phyloP scores from a whole-genome alignment of 2,329 filamentous ascomycete species.

The Akanthomyces dipterigenus region DNA sequence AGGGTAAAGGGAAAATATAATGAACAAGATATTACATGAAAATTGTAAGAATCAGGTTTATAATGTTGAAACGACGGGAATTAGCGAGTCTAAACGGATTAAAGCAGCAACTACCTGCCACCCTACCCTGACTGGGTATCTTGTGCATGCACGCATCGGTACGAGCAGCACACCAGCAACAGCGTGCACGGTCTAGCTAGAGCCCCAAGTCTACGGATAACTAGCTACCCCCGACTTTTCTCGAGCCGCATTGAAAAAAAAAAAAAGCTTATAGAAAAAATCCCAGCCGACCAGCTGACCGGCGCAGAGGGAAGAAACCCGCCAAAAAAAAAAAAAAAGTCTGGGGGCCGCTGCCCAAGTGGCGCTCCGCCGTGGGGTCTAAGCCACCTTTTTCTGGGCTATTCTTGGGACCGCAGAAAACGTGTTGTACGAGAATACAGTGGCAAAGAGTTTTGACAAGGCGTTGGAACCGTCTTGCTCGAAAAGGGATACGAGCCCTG shows the following conservation, averaged over 20 bases:
- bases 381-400: background rate
- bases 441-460: background rate
- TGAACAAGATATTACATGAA: too few relatives aligned
- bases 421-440: too few relatives aligned
- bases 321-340: background rate
- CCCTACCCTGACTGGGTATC: too few relatives aligned
- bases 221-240: background rate
- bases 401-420: background rate
- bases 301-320: background rate
- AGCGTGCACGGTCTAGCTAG: too few relatives aligned
- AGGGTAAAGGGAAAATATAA: too few relatives aligned
- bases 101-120: background rate
- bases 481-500: too few relatives aligned
- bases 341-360: conserved; percentile 9
- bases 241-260: background rate
- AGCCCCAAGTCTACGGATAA: too few relatives aligned
- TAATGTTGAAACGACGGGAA: background rate
- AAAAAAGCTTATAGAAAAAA: background rate
- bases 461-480: background rate
- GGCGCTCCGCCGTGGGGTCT: conserved; percentile 8
- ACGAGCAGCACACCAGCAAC: background rate
- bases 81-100: background rate
- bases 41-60: too few relatives aligned
- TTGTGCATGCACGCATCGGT: background rate
- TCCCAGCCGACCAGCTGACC: conserved; percentile 1